phyloP scores from a whole-genome alignment of 805 yeast genomes.

The Wickerhamomyces strasburgensis region DNA sequence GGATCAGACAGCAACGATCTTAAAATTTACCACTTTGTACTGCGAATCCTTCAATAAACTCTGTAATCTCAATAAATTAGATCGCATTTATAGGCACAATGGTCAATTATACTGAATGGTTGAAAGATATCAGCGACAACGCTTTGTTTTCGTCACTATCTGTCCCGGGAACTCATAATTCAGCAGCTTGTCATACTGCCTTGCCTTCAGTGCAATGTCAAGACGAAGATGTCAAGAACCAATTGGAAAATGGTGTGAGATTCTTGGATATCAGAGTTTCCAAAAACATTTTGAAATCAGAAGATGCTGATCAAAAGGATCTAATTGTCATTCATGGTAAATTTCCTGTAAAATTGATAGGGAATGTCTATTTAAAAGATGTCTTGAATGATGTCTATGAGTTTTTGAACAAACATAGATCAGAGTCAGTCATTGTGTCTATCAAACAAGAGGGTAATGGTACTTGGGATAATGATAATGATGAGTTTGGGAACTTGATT shows the following conservation, averaged over 20 bases:
- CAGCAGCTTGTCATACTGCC: conserved; percentile 68
- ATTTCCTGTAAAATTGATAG: conserved; percentile 63
- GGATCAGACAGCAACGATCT: too few species aligned
- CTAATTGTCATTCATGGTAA: conserved; percentile 70
- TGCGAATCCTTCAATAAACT: too few species aligned
- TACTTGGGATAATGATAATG: conserved; percentile 55
- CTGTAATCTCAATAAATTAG: too few species aligned
- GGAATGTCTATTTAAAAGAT: conserved; percentile 47
- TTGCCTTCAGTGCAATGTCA: conserved; percentile 77
- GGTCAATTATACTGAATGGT: conserved; percentile 40
- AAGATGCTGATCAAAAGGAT: conserved; percentile 41
- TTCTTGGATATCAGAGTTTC: conserved; percentile 67
- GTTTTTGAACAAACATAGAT: conserved; percentile 45
- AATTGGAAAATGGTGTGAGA: conserved; percentile 69
- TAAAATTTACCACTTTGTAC: too few species aligned
- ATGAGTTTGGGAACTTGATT: conserved; percentile 59
- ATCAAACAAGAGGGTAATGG: conserved; percentile 72
- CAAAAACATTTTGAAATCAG: conserved; percentile 47
- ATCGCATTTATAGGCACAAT: too few species aligned
- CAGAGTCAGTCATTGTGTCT: conserved; percentile 63
- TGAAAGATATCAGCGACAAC: conserved; percentile 47
- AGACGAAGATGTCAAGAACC: conserved; percentile 52
- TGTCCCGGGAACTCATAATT: conserved; percentile 82
- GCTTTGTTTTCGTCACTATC: conserved; percentile 48
- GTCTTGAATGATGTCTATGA: conserved; percentile 53